phyloP scores from a whole-genome alignment of 208 protist genomes.

The Wallacemonas collosoma region DNA sequence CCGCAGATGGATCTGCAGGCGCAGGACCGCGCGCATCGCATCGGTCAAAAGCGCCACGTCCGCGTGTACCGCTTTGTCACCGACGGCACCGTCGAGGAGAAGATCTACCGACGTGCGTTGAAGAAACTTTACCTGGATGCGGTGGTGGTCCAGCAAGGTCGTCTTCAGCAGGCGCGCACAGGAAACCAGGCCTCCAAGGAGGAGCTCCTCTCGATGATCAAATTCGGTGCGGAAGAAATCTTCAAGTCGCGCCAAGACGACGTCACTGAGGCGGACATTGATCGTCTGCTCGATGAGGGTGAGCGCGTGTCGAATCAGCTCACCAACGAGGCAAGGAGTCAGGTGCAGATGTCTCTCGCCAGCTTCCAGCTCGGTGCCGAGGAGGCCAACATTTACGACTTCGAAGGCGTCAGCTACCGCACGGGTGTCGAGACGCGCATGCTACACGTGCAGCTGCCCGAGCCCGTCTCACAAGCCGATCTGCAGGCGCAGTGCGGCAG shows the following conservation, averaged over 20 bases:
- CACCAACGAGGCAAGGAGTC: slow-evolving; percentile 76
- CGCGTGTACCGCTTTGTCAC: slow-evolving; percentile 97
- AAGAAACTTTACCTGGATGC: slow-evolving; percentile 98
- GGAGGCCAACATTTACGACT: slow-evolving; percentile 95
- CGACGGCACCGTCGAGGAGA: slow-evolving; percentile 97
- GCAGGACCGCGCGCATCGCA: slow-evolving; percentile 98
- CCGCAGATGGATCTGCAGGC: slow-evolving; percentile 99
- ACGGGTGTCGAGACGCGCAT: slow-evolving; percentile 68
- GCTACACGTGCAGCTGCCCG: slow-evolving; percentile 60
- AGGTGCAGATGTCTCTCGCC: slow-evolving; percentile 88
- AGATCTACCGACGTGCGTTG: slow-evolving; percentile 97
- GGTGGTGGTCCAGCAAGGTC: slow-evolving; percentile 98
- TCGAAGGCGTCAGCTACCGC: slow-evolving; percentile 95
- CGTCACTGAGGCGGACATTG: slow-evolving; percentile 98
- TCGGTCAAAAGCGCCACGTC: slow-evolving; percentile 98
- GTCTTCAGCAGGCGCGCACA: slow-evolving; percentile 51
- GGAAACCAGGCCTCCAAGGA: slow-evolving; percentile 83
- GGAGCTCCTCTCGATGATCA: slow-evolving; percentile 97
- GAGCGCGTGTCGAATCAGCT: slow-evolving; percentile 88
- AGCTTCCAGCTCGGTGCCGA: slow-evolving; percentile 94
- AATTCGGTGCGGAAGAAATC: slow-evolving; percentile 97
- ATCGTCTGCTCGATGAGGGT: slow-evolving; percentile 93
- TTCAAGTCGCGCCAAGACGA: slow-evolving; percentile 92
- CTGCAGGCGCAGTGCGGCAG: slow-evolving; percentile 68
- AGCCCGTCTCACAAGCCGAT: slow-evolving; percentile 62